A percentile compares a stretch with the other conserved stretches of the same genome.
phyloP scores from a whole-genome alignment of 106 monocot species.

The Alisma plantagoaquatica region DNA sequence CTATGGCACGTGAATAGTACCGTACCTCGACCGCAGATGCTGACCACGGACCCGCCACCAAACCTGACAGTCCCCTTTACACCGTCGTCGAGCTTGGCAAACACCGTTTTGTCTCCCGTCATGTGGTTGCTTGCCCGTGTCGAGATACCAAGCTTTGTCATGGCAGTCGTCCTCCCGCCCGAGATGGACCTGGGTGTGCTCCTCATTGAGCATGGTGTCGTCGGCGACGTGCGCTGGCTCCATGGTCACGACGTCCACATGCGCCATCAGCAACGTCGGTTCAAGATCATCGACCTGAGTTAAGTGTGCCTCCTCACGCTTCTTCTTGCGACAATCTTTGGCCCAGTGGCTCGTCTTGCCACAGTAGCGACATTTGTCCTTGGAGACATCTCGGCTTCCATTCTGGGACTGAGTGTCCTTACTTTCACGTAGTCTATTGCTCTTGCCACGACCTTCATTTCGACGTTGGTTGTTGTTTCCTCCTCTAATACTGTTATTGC shows the following conservation, averaged over 20 bases:
- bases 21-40: constrained; percentile 2
- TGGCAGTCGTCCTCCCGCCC: background rate
- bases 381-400: too few relatives aligned
- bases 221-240: too few relatives aligned
- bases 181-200: constrained; percentile 7
- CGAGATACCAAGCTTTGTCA: too few relatives aligned
- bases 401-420: too few relatives aligned
- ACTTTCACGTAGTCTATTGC: background rate
- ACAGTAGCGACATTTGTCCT: constrained; percentile 7
- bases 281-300: too few relatives aligned
- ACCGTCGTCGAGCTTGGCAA: constrained; percentile 4
- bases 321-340: background rate
- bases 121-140: background rate
- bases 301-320: too few relatives aligned
- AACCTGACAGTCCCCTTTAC: background rate
- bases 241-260: too few relatives aligned
- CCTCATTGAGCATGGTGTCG: constrained; percentile 12
- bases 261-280: too few relatives aligned
- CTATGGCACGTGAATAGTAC: constrained; percentile 4
- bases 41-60: too few relatives aligned
- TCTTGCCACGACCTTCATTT: background rate
- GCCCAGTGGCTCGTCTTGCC: constrained; percentile 7
- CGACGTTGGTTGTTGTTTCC: background rate
- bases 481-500: too few relatives aligned
- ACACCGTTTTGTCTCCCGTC: constrained; percentile 4